phyloP scores from a whole-genome alignment of 139 green algal species.

The Diplosphaera chodatii region DNA sequence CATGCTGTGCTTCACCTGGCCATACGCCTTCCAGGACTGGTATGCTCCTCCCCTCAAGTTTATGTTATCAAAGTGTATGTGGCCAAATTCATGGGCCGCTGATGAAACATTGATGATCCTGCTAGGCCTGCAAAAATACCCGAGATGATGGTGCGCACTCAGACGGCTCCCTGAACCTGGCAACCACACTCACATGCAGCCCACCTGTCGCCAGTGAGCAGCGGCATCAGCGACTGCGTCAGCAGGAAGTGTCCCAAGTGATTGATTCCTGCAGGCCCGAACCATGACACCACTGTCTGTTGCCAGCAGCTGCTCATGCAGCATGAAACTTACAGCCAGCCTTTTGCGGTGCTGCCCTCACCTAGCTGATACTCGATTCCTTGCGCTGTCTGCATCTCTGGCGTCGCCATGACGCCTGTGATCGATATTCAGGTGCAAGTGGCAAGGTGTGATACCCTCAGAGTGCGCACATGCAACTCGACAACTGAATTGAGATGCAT shows the following conservation, averaged over 20 bases:
- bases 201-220: slow-evolving; percentile 28
- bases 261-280: slow-evolving; percentile 39
- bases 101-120: slow-evolving; percentile 80
- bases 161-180: too few relatives aligned
- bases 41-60: slow-evolving; percentile 39
- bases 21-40: slow-evolving; percentile 42
- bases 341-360: neutral
- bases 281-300: too few relatives aligned
- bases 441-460: neutral
- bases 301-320: too few relatives aligned
- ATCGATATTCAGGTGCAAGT: too few relatives aligned
- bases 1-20: too few relatives aligned
- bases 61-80: slow-evolving; percentile 73
- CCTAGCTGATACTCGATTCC: slow-evolving; percentile 70
- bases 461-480: neutral
- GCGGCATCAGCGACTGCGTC: slow-evolving; percentile 57
- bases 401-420: slow-evolving; percentile 73
- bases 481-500: neutral
- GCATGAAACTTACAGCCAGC: neutral
- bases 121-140: slow-evolving; percentile 11
- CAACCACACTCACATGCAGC: too few relatives aligned
- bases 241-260: slow-evolving; percentile 75
- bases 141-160: too few relatives aligned
- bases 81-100: slow-evolving; percentile 62
- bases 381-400: slow-evolving; percentile 57